Base-by-base conservation (phyloP, 805 yeast species). In the Nadsonia fulvescens region DNA sequence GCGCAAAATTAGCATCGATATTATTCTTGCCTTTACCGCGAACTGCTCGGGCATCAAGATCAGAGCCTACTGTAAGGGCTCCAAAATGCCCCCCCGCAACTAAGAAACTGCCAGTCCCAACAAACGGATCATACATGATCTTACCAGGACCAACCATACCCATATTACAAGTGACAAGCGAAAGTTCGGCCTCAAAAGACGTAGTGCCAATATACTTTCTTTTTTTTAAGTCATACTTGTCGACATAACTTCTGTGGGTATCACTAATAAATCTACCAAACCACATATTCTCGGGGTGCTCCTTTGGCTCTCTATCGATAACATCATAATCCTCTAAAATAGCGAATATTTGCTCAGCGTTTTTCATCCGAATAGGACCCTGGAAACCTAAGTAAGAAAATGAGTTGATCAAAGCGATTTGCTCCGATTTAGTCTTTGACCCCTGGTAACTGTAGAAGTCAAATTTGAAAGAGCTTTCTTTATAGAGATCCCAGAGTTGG, bases 141-240 rank as follows among this genome's bases (percentile, higher is more conserved):
- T 70, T 63, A 0, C 73, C 75, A 0, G 61, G 56, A 18, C 47
- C 57, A 8, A 74, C 79, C 35, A 76, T 82, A 1, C 77, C 93
- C 27, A 89, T 61, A 42, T 86, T 89, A 41, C 93, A 77, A 15
- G 91, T 74, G 9, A 83, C 74, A 24, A 89, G 51, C 0, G 95
- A 70, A 32, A 89, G 54, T 44, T 89, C 96, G 0, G 94, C 92
- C 39, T 89, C 98, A 50, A 89, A 89, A 10, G 94, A 79, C 0
- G 98, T 89, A 5, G 98, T 89, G 3, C 98, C 98, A 30, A 79
- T 83, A 42, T 76, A 82, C 28, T 70, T 73, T 42, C 98, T 61
- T 39, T 71, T 69, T 44, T 72, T 75, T 34, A 89, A 58, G 42
- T 82, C 93, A 40, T 74, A 78, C 29, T 58, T 63, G 35, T 86